Base-by-base conservation (phyloP, 1,284 basidiomycete species). In the Athelia sp. region DNA sequence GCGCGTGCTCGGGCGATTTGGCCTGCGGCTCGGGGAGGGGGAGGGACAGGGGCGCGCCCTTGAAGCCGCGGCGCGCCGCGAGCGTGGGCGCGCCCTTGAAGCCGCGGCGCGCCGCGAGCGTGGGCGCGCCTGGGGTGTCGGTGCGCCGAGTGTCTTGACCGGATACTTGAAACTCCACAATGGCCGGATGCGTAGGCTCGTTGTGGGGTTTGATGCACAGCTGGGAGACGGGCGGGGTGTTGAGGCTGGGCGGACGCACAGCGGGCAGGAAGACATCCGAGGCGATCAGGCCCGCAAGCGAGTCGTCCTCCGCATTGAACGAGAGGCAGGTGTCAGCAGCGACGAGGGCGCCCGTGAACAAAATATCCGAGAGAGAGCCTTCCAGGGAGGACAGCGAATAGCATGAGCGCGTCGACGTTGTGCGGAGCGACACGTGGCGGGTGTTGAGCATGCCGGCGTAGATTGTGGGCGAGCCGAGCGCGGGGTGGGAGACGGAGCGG, bases 41-140 rank as follows among this genome's bases (percentile, higher is more conserved):
- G 4, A 55, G 55, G 43, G 57, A 57, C 10, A 63, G 49, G n/a
- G 64, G 59, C 13, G 63, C 55, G 24, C 64, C 64, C 48, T 62
- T 64, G 51, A 66, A 64, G 14, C 64, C 64, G 43, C 64, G 56
- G 11, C 64, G 59, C 52, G 56, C 57, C 9, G 60, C 64, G 13
- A 66, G 59, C 21, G 54, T 21, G n/a, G 64, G 59, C 13, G 63
- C 55, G 24, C 64, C 64, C 48, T 62, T 64, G 51, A 66, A 64
- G 14, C 64, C 64, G 43, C 64, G 56, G 11, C 64, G 59, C 52
- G 56, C 57, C 9, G 60, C 64, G 13, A 66, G 59, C 21, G 54
- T 21, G 15, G 26, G 13, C 13, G 19, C 6, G 36, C 36, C n/a
- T 40, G 8, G 15, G n/a, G 19, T 9, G n/a, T 40, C 56, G n/a